Base-by-base conservation (phyloP, 2,329 filamentous ascomycete genomes). In the Periglandula ipomoeae region DNA sequence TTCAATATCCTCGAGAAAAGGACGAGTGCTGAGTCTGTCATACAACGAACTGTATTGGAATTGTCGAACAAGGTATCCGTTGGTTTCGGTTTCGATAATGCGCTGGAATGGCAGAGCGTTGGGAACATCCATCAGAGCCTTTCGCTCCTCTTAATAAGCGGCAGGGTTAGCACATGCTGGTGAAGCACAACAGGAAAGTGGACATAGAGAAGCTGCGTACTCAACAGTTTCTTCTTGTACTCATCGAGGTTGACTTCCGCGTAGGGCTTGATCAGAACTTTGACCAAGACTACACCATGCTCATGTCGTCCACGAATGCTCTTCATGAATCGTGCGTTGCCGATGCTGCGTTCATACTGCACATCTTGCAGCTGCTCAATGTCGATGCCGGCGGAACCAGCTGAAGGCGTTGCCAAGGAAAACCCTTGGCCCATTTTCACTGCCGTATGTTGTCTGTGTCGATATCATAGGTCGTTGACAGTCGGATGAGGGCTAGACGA, bases 1-100 rank as follows among this genome's bases (percentile, higher is more conserved):
- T 67, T 98, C 93, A 55, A 98, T 93, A 56, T 95, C 88, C 67
- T 98, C 94, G 9, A 97, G 74, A 58, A 98, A 98, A 0, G 93
- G 94, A 7, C 94, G 82, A 8, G 93, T 98, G 67, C 93, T 95
- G 67, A 98, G 82, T 47, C 93, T 87, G 70, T 98, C 93, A 70
- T 98, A 98, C 4, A 98, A 78, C 22, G 93, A 97, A 72, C 87
- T 96, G 68, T 97, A 93, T 52, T 97, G 82, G 64, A 87, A 97
- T 67, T 97, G 94, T 46, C 93, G 85, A 50, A 96, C 88, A 19
- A 98, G 79, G 63, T 95, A 95, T 43, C 90, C 93, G 62, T 90
- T 90, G 39, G 84, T 90, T 53, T 87, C 84, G 11, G 90, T 96
- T 69, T 98, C 93, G 59, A 96, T 78, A 52, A 95, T 84, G 53